Percentiles rank a stretch among this genome's conserved stretches.
These are phyloP conservation scores for Serendipita indica DNA, from an alignment of 768 basidiomycete genomes.

Conservation along the genomic window DNA sequence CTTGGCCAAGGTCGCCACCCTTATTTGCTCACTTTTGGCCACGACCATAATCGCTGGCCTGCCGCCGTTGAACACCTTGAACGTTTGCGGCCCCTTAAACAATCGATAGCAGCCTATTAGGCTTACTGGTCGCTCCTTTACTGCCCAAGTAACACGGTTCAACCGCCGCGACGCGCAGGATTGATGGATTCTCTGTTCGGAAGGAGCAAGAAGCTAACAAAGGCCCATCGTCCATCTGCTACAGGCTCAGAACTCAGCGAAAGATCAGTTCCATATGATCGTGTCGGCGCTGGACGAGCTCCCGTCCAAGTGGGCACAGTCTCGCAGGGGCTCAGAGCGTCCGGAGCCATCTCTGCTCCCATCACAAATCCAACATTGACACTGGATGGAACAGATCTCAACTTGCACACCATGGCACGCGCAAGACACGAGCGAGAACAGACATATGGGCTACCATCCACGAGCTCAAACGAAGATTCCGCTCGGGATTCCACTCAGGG, in stretches of 20 bases:
- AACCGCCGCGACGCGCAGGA: too few species aligned
- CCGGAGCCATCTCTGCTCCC: slow-evolving; percentile 51
- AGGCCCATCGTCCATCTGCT: slow-evolving; percentile 43
- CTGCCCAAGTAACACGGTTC: too few species aligned
- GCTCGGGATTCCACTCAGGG: not conserved
- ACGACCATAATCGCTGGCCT: too few species aligned
- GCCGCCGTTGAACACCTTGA: too few species aligned
- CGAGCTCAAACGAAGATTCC: not conserved
- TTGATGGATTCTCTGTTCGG: slow-evolving; percentile 63
- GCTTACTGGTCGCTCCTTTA: too few species aligned
- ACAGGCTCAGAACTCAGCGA: slow-evolving; percentile 42
- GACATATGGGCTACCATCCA: slow-evolving; percentile 22
- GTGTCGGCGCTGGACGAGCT: slow-evolving; percentile 39
- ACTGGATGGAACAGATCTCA: slow-evolving; percentile 53
- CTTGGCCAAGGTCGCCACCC: too few species aligned
- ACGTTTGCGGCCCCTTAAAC: too few species aligned
- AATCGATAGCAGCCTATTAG: too few species aligned
- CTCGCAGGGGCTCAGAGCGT: slow-evolving; percentile 39
- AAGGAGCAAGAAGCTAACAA: slow-evolving; percentile 44
- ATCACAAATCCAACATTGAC: slow-evolving; percentile 73
- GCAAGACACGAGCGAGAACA: slow-evolving; percentile 41
- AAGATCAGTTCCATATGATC: slow-evolving; percentile 59
- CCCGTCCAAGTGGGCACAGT: slow-evolving; percentile 43
- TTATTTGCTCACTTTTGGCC: too few species aligned
- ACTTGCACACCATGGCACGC: slow-evolving; percentile 39